phyloP scores from a whole-genome alignment of 768 basidiomycete genomes.

The Arthromyces matolae region DNA sequence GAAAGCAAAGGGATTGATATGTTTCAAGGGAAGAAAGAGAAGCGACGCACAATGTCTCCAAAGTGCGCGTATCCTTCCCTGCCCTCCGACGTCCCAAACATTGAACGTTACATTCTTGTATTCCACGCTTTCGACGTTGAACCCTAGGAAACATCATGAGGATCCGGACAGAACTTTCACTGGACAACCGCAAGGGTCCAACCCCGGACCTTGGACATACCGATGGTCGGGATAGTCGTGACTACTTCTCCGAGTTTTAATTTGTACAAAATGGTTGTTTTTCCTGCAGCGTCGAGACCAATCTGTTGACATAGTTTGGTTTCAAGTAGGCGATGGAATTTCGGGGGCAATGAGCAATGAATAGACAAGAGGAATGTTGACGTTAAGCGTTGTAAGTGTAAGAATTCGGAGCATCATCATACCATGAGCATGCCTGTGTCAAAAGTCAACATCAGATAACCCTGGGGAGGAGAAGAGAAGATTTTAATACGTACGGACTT shows the following conservation, averaged over 20 bases:
- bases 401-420: too few species aligned
- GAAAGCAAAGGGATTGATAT: conserved; percentile 16
- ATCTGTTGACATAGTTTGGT: conserved; percentile 48
- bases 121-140: conserved; percentile 99
- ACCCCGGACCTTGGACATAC: too few species aligned
- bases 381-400: too few species aligned
- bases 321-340: conserved; percentile 12
- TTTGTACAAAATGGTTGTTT: conserved; percentile 98
- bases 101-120: conserved; percentile 99
- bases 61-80: conserved; percentile 99
- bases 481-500: conserved; percentile 84
- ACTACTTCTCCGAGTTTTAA: conserved; percentile 99
- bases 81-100: conserved; percentile 99
- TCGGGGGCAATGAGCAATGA: too few species aligned
- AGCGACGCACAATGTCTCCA: conserved; percentile 96
- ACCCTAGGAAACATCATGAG: conserved; percentile 57
- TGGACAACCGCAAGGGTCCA: conserved; percentile 10
- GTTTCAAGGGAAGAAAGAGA: too few species aligned
- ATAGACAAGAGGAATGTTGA: too few species aligned
- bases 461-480: conserved; percentile 24
- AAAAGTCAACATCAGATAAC: conserved; percentile 28
- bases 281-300: conserved; percentile 98
- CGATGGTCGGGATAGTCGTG: conserved; percentile 99
- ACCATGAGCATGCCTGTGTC: conserved; percentile 94
- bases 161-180: conserved; percentile 12